Base-by-base conservation (phyloP, 148 eudicot genomes). In the Tetragonia tetragonoides region DNA sequence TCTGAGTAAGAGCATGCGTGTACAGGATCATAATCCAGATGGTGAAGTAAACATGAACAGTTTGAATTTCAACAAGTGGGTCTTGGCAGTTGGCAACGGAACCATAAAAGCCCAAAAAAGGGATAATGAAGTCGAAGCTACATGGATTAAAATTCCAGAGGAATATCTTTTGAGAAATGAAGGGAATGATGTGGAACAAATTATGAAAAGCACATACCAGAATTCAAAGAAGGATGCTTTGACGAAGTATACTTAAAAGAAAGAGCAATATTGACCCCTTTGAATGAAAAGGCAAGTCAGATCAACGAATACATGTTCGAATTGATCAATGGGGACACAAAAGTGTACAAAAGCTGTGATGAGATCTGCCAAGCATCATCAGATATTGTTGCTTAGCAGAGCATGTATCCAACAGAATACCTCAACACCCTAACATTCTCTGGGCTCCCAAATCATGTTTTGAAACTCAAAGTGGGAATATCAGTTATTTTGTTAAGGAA, bases 261-360 rank as follows among this genome's bases (percentile, higher is more conserved):
- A 53, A n/a, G 73, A 23, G 75, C 61, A 6, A 81, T 81, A 17
- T 46, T 76, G 7, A 74, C 66, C 3, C 83, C 79, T 0, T 69
- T 57, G 40, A 81, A 81, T 41, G 53, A 44, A 3, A 66, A 56
- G 3, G 72, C 54, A 4, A 67, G 66, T 67, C 59, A 66, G 0
- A 41, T 65, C 6, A 76, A 76, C 40, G 20, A 15, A 4, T 63
- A 53, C 7, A 76, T 64, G 64, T 17, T 49, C 10, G 2, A 38
- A 7, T 10, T 21, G 1, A 38, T 64, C 7, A 59, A 51, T 18
- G 66, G 75, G 37, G 54, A 69, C 6, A 24, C 23, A 18, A 5
- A 46, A 0, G 15, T 23, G 0, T 81, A 42, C 40, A 66, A 62
- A 6, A 76, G 77, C 28, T 71, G 51, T 7, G 68, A 71, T 34